phyloP scores from a whole-genome alignment of 75 land plant genomes.

The Selaginella tamariscina region DNA sequence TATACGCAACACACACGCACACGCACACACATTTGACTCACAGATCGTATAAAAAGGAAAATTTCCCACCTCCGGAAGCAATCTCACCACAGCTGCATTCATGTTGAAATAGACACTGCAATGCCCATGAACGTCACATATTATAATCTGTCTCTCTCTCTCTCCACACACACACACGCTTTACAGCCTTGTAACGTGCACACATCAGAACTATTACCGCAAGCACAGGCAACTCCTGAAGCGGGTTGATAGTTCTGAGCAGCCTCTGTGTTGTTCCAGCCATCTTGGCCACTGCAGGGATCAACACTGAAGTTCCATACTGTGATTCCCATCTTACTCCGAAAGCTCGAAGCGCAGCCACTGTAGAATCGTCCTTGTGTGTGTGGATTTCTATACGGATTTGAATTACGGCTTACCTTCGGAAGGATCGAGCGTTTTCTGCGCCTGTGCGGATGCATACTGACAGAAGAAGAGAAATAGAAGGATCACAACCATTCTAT shows the following conservation, averaged over 20 bases:
- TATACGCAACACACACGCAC: no score
- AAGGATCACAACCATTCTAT: no score
- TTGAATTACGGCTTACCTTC: not conserved
- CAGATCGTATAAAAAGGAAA: not conserved
- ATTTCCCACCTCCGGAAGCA: not conserved
- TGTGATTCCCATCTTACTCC: not conserved
- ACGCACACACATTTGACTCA: not conserved
- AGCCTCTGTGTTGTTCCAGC: not conserved
- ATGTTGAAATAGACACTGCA: not conserved
- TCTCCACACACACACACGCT: no score
- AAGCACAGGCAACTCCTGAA: not conserved
- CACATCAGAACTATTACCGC: not conserved
- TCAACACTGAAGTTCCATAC: conserved; percentile 11
- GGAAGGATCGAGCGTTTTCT: not conserved
- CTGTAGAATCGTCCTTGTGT: not conserved
- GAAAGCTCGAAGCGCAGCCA: not conserved
- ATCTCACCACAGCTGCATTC: conserved; percentile 8
- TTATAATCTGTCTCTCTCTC: no score
- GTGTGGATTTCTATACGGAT: not conserved
- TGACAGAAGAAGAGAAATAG: no score
- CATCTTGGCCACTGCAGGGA: conserved; percentile 6
- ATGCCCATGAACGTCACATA: no score
- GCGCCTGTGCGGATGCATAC: no score
- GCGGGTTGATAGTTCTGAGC: conserved; percentile 5
- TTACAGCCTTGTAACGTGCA: not conserved